Base-by-base conservation (phyloP, 2,329 filamentous ascomycete species). In the Mollisiaceae sp. region DNA sequence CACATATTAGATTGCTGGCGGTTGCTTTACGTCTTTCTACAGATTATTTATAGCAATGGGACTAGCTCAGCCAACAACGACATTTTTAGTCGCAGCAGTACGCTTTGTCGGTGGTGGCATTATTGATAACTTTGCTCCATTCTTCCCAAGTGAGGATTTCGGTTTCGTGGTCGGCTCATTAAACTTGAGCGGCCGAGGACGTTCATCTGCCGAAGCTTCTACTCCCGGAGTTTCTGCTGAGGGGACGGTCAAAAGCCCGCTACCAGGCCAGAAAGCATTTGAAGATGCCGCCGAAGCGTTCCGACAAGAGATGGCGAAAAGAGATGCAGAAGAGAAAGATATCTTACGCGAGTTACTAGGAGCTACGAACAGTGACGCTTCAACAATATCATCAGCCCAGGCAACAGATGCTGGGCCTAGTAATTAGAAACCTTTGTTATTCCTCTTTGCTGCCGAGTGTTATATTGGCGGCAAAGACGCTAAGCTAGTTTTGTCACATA, bases 251-350 rank as follows among this genome's bases (percentile, higher is more conserved):
- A 50, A 11, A 50, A 8, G 2, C 6, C 11, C 9, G n/a, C 45
- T 50, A 50, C 45, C 45, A 24, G 45, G 45, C 20, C 45, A 50
- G n/a, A 22, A 50, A 14, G 45, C 20, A 20, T 50, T 50, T 50
- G 45, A 50, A 24, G 45, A 50, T 14, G 45, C 45, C 20, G 45
- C 45, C 6, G n/a, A 2, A 12, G 45, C 45, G 11, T 50, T 50
- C 8, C 20, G 45, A 50, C 8, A 2, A 4, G 22, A 22, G 2
- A 50, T 50, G 45, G 22, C 22, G 20, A 27, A 18, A 12, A n/a
- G 45, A 14, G 45, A 50, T 50, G 45, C 22, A 9, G 45, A 50
- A 14, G 45, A 50, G 8, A 50, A 27, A 20, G 20, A 20, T 1
- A 50, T 50, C 22, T 22, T 20, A 11, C 8, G 24, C 45, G 20